Conservation (phyloP, 306 rosid species). For the Aeschynomene evenia region DNA sequence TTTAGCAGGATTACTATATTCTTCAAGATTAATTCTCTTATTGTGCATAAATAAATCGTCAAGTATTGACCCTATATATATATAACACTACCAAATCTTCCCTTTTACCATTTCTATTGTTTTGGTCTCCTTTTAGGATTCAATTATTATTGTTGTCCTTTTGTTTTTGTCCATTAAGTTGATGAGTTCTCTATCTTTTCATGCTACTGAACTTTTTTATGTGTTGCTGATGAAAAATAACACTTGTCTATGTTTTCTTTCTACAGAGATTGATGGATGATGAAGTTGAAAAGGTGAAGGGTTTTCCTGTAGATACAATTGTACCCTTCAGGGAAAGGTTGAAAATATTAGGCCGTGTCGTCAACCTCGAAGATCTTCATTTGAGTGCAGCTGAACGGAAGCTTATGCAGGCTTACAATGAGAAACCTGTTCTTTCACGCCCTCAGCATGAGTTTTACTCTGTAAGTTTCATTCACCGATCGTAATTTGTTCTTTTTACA, state of each 20-base stretch:
- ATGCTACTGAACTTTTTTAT: background rate
- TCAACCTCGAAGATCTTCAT: conserved; percentile 79
- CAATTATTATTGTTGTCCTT: background rate
- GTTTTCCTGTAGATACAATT: conserved; percentile 75
- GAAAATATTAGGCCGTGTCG: conserved; percentile 94
- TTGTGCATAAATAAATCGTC: background rate
- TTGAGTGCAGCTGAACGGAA: conserved; percentile 80
- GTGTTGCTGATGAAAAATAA: conserved; percentile 25
- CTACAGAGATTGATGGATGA: conserved; percentile 78
- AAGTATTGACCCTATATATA: background rate
- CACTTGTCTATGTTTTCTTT: conserved; percentile 3
- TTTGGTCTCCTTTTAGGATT: background rate
- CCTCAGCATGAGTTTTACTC: conserved; percentile 92
- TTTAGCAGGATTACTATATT: background rate
- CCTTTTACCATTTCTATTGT: background rate
- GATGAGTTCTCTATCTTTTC: conserved; percentile 6
- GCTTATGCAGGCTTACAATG: conserved; percentile 97
- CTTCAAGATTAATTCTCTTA: background rate
- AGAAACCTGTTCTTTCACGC: conserved; percentile 98
- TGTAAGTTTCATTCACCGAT: conserved; percentile 42
- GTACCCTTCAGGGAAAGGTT: conserved; percentile 81
- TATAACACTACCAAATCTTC: background rate
- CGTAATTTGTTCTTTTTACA: background rate
- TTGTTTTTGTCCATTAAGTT: conserved; percentile 5
- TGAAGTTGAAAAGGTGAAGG: conserved; percentile 92